phyloP scores from a whole-genome alignment of 768 basidiomycete genomes.

The Tylopilus rubrobrunneus region DNA sequence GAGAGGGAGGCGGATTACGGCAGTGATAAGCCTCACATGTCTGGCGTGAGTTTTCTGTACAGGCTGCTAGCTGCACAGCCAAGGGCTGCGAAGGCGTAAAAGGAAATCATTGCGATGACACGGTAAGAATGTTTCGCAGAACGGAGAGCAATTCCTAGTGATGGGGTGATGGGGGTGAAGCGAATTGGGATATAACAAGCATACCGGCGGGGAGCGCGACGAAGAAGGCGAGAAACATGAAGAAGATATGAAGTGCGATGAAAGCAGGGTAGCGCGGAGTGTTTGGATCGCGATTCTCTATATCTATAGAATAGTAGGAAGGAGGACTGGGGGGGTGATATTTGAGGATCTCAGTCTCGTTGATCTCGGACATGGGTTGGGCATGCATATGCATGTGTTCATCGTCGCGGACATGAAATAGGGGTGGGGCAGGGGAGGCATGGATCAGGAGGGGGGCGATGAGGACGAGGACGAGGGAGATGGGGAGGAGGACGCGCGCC shows the following conservation, averaged over 20 bases:
- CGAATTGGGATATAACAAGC: slow-evolving; percentile 19
- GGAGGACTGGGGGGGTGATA: slow-evolving; percentile 68
- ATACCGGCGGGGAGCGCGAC: slow-evolving; percentile 75
- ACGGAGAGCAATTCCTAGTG: slow-evolving; percentile 72
- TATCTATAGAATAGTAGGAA: slow-evolving; percentile 81
- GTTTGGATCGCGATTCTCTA: slow-evolving; percentile 46
- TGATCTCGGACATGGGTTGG: slow-evolving; percentile 56
- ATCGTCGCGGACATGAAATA: slow-evolving; percentile 21
- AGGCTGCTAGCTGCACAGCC: slow-evolving; percentile 65
- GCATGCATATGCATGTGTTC: slow-evolving; percentile 42
- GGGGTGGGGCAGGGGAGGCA: slow-evolving; percentile 12
- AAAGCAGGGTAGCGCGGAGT: slow-evolving; percentile 57
- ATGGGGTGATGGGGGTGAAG: not conserved
- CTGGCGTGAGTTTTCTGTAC: slow-evolving; percentile 76
- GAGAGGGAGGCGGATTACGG: slow-evolving; percentile 8
- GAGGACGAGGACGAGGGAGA: slow-evolving; percentile 12
- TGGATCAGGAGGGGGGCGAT: slow-evolving; percentile 12
- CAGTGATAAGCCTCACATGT: slow-evolving; percentile 56
- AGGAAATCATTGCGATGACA: slow-evolving; percentile 52
- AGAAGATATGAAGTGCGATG: slow-evolving; percentile 68
- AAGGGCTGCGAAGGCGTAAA: slow-evolving; percentile 57
- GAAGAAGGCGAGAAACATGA: slow-evolving; percentile 81
- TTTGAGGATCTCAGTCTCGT: slow-evolving; percentile 71
- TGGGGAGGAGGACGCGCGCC: not conserved
- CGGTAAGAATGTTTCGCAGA: slow-evolving; percentile 70